Conservation (phyloP, 2,329 filamentous ascomycete genomes). For the Hypoxylon sp. region DNA sequence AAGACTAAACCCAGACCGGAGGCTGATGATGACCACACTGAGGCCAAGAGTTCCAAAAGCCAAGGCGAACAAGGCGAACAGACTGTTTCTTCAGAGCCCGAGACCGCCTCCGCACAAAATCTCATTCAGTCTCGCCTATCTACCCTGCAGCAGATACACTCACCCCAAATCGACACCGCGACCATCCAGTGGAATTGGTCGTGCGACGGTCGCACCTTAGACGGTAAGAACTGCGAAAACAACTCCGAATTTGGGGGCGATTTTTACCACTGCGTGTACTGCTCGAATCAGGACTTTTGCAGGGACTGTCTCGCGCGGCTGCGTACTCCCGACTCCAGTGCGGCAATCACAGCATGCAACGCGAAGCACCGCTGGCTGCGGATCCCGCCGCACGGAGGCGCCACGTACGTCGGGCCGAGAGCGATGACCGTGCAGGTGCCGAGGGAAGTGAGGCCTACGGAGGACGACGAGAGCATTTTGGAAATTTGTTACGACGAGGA, state of each 20-base stretch:
- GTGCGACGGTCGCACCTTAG: slow-evolving; percentile 4
- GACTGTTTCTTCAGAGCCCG: background rate
- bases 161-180: background rate
- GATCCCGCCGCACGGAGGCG: slow-evolving; percentile 23
- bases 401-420: slow-evolving; percentile 32
- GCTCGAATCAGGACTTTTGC: slow-evolving; percentile 41
- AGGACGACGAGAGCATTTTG: slow-evolving; percentile 20
- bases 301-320: slow-evolving; percentile 37
- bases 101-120: background rate
- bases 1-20: background rate
- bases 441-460: slow-evolving; percentile 15
- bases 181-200: background rate
- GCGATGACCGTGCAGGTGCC: slow-evolving; percentile 29
- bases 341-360: slow-evolving; percentile 33
- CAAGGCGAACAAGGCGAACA: background rate
- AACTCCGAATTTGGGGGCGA: background rate
- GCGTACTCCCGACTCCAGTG: slow-evolving; percentile 15
- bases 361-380: slow-evolving; percentile 40
- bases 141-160: background rate
- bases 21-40: background rate
- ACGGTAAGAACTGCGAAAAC: slow-evolving; percentile 26
- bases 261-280: slow-evolving; percentile 43
- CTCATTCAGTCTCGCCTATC: background rate
- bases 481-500: slow-evolving; percentile 31
- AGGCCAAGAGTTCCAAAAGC: background rate